Evolutionary conservation across 176 grass and related monocot genomes (phyloP), one percentile per base, ranked within the genome.

Genomic region (Avena atlantica): DNA sequence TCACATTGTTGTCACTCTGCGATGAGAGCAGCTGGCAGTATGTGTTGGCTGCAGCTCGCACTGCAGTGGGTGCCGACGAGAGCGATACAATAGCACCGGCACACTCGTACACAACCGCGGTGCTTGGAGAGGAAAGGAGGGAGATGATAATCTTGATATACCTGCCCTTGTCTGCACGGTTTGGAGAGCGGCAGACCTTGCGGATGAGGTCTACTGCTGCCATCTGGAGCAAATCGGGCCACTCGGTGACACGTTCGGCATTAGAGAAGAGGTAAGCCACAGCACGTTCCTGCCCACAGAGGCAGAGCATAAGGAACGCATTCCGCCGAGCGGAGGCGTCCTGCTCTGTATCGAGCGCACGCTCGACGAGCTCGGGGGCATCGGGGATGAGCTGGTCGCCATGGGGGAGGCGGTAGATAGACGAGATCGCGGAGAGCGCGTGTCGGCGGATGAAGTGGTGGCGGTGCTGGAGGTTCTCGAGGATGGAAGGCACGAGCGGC

Each of bases 1-100:
- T 92, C 47, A 95, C 93, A 85, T 93, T 95, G 55, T 95, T 95
- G 70, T 95, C 93, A 8, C 93, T 95, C 85, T 95, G 93, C 2
- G 89, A 93, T 0, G 91, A 80, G 4, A 95, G 83, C 73, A 95
- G 67, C 69, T 89, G 65, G 57, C 93, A 95, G 78, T 95, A 95
- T 0, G 93, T 93, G 78, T 87, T 93, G 31, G 93, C 93, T 0
- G 89, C 93, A 3, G 91, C 89, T 0, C 93, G 89, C 42, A 91
- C 85, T 0, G 91, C 93, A 9, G 93, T 95, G 57, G 93, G 93
- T 3, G 93, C 93, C 0, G 89, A 95, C 15, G 91, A 95, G 45
- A 93, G 91, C 0, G 89, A 93, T 29, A 93, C 91, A 6, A 95
- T 86, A 1, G 89, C 90, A 2, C 87, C 86, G 0, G 91, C 93